Evolutionary conservation across 371 early-diverging fungal genomes (phyloP), one percentile per base, ranked within the genome.

Genomic region (Syncephalis plumigaleata): DNA sequence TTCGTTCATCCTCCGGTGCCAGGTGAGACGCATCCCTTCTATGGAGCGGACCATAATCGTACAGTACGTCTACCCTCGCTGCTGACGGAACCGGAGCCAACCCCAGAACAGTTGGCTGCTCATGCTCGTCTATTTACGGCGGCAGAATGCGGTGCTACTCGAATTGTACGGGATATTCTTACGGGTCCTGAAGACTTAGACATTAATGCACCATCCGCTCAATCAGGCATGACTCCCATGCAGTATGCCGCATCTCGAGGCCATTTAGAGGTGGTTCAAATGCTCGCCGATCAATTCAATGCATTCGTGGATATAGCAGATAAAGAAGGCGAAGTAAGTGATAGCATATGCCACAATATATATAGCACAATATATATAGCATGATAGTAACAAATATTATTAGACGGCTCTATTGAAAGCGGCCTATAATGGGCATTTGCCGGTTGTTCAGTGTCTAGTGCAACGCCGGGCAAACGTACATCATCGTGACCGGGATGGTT

Each of bases 341-440:
- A 18, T 22, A 13, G 7, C 11, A 15, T 40, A 8, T 15, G 5
- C n/a, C 5, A 40, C n/a, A n/a, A n/a, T n/a, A n/a, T n/a, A n/a
- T n/a, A n/a, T n/a, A n/a, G n/a, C n/a, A n/a, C n/a, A n/a, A n/a
- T n/a, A n/a, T n/a, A n/a, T n/a, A n/a, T n/a, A n/a, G n/a, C n/a
- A 36, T 42, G 37, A 27, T 43, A 20, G 17, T 43, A 17, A 13
- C 26, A 25, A 31, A 4, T 7, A 31, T 31, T 4, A 44, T 18
- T 67, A 83, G 79, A 85, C 87, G 9, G 74, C 86, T 8, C 58
- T 89, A 5, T 55, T 79, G 17, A 87, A 86, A 57, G 86, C 87
- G 3, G 75, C 84, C 24, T 79, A 77, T 51, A 56, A 68, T 44
- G 87, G 86, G 0, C 75, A 76, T 55, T 58, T 60, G 26, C 59